Percentiles rank a stretch among this genome's conserved stretches.
phyloP scores from a whole-genome alignment of 1,284 basidiomycete species.

The Inonotus hispidus region DNA sequence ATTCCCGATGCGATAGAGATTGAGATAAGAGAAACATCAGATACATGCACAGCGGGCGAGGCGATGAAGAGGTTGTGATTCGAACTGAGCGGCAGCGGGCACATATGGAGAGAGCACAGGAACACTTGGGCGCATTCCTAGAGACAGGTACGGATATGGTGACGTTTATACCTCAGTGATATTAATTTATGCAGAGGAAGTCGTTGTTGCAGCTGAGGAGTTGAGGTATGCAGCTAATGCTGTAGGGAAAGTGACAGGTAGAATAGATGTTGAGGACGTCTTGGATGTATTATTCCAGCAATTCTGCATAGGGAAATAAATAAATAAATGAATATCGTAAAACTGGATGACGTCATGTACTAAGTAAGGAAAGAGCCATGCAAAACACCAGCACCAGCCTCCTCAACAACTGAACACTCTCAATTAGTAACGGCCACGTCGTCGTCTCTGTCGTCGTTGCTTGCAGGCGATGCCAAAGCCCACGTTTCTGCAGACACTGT shows the following conservation, averaged over 20 bases:
- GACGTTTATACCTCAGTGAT: constrained; percentile 23
- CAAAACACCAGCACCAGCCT: background rate
- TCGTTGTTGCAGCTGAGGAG: constrained; percentile 81
- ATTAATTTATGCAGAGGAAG: constrained; percentile 35
- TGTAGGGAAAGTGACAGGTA: constrained; percentile 75
- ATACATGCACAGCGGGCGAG: constrained; percentile 29
- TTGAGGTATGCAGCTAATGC: constrained; percentile 77
- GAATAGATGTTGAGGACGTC: constrained; percentile 72
- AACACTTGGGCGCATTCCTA: constrained; percentile 64
- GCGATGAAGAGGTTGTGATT: constrained; percentile 40
- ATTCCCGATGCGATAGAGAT: background rate
- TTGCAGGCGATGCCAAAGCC: constrained; percentile 43
- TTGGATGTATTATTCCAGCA: constrained; percentile 77
- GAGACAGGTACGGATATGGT: constrained; percentile 37
- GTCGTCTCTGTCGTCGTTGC: background rate
- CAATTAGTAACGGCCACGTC: background rate
- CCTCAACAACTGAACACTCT: background rate
- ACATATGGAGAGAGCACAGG: constrained; percentile 63
- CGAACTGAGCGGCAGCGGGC: constrained; percentile 76
- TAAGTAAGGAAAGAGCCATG: background rate
- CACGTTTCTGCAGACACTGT: constrained; percentile 50
- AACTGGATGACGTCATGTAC: background rate
- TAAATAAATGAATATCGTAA: background rate
- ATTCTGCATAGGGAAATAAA: constrained; percentile 81
- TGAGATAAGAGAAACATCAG: constrained; percentile 25